Base-by-base conservation (phyloP, 1,139 yeast species). In the Sugiyamaella paludigena region DNA sequence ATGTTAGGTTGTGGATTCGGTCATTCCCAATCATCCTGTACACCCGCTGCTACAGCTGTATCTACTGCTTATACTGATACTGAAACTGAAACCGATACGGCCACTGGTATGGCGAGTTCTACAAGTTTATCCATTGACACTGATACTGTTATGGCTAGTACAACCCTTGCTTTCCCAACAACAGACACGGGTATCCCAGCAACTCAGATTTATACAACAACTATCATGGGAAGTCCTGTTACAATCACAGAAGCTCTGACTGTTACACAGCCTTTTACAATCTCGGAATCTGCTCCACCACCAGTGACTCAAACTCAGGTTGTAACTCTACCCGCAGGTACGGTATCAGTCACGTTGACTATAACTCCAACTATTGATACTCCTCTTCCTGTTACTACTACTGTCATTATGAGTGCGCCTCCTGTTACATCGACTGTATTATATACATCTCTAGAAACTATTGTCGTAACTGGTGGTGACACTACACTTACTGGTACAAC, bases 1-100 rank as follows among this genome's bases (percentile, higher is more conserved):
- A 28, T 57, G 11, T 30, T 39, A 6, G 55, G 58, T n/a, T 50
- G 59, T 36, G 54, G 50, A 45, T 29, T 19, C 24, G 5, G 5
- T 37, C 11, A 7, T 38, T 19, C 10, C 47, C 40, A 1, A 8
- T 38, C 56, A 15, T n/a, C 45, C 28, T 32, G 43, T 19, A 45
- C 51, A 12, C 36, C 54, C 2, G 24, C 40, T 29, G 33, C 45
- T 34, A 37, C 34, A 11, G 32, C 50, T 2, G 29, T 12, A 6
- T 9, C 40, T 26, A 19, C 44, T 40, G 32, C 24, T n/a, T 24
- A 15, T 28, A 12, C 26, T 38, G 39, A 36, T 12, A 36, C 39
- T 36, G 39, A 36, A 48, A 34, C 43, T 11, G 28, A 15, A 11
- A 26, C 30, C 37, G 41, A 33, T 33, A 43, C 34, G 5, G 49